Conservation (phyloP, 208 protist species). For the Acanthamoeba polyphaga region DNA sequence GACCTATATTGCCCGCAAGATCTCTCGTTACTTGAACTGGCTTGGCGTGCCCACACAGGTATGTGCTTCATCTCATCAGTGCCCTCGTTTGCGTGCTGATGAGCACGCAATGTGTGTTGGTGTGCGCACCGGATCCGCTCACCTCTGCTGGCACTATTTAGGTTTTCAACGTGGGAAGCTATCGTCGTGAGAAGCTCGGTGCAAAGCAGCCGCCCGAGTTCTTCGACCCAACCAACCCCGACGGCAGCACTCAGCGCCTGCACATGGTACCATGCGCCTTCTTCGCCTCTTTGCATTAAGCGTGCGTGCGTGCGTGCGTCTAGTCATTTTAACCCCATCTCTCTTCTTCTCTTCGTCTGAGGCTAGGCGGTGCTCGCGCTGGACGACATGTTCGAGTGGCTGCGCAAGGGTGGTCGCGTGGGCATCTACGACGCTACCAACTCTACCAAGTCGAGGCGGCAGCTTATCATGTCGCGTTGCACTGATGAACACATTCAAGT, state of each 20-base stretch:
- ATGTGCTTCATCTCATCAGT: not conserved
- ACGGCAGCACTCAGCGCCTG: constrained; percentile 75
- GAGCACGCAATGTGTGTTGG: not conserved
- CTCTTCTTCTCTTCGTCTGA: not conserved
- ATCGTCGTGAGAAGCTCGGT: constrained; percentile 75
- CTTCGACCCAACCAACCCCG: constrained; percentile 80
- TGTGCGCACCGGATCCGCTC: not conserved
- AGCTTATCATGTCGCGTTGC: constrained; percentile 65
- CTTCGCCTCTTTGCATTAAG: not conserved
- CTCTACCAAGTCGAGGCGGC: constrained; percentile 50
- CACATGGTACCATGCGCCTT: not conserved
- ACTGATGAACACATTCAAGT: constrained; percentile 69
- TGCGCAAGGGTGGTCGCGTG: constrained; percentile 77
- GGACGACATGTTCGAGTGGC: constrained; percentile 77
- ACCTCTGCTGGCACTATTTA: too few species aligned
- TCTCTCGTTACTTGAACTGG: constrained; percentile 85
- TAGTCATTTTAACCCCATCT: not conserved
- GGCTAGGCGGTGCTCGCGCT: constrained; percentile 71
- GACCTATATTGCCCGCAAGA: constrained; percentile 87
- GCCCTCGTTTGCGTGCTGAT: not conserved
- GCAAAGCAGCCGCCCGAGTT: constrained; percentile 79
- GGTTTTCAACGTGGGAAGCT: constrained; percentile 85
- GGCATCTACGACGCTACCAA: constrained; percentile 86
- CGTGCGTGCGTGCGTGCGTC: not conserved
- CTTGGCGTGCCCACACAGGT: constrained; percentile 74